These are phyloP conservation scores for Aspergillus heteromorphus DNA, from an alignment of 495 filamentous ascomycete genomes.

Conservation along the genomic window DNA sequence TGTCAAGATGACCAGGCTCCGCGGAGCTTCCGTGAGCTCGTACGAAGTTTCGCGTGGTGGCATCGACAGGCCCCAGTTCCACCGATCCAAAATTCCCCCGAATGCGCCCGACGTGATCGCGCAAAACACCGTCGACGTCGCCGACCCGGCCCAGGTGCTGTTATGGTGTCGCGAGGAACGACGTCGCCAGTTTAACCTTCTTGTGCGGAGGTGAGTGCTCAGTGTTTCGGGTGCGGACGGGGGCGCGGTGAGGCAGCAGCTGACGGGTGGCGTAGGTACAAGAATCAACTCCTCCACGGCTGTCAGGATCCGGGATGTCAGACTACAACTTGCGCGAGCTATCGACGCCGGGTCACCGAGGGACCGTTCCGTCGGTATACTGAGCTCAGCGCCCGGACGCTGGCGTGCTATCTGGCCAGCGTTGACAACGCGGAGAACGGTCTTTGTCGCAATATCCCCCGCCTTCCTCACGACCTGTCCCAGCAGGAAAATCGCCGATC, in stretches of 20 bases:
- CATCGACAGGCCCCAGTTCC: constrained; percentile 26
- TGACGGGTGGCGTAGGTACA: constrained; percentile 54
- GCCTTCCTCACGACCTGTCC: constrained; percentile 25
- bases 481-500: constrained; percentile 25
- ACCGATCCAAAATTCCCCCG: constrained; percentile 41
- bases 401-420: constrained; percentile 74
- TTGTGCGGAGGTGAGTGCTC: constrained; percentile 44
- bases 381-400: constrained; percentile 62
- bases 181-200: constrained; percentile 44
- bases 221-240: not conserved
- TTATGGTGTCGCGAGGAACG: constrained; percentile 47
- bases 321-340: constrained; percentile 77
- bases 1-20: constrained; percentile 42
- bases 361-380: constrained; percentile 70
- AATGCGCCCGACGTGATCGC: constrained; percentile 45
- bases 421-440: constrained; percentile 70
- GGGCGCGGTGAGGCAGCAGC: not conserved
- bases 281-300: constrained; percentile 76
- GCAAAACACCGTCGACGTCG: constrained; percentile 46
- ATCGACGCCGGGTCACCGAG: constrained; percentile 58
- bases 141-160: constrained; percentile 40
- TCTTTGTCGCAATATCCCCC: constrained; percentile 58
- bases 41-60: constrained; percentile 26
- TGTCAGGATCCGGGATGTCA: constrained; percentile 65
- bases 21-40: constrained; percentile 40